These are phyloP conservation scores for Scheffersomyces amazonensis DNA, from an alignment of 805 yeast species.

Conservation along the genomic window DNA sequence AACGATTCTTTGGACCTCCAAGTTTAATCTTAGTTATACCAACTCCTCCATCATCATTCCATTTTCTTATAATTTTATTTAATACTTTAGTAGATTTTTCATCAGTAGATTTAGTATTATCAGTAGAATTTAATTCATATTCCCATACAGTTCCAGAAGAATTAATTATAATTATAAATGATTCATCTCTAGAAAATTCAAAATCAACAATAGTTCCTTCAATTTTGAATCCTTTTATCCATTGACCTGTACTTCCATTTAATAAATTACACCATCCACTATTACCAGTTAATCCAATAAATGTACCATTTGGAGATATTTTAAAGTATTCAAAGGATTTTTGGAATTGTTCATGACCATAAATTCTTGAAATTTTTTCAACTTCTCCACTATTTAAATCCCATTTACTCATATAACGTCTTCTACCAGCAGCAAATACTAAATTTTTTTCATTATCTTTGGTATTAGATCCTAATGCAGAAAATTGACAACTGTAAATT, in stretches of 20 bases:
- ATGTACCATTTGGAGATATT: conserved; percentile 68
- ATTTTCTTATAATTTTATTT: conserved; percentile 55
- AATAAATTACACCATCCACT: conserved; percentile 90
- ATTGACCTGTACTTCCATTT: conserved; percentile 77
- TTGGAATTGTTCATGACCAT: conserved; percentile 87
- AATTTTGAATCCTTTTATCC: conserved; percentile 81
- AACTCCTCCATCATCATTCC: conserved; percentile 85
- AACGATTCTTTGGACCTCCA: conserved; percentile 69
- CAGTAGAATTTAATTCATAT: conserved; percentile 38
- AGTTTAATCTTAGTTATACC: conserved; percentile 76
- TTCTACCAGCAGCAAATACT: conserved; percentile 85
- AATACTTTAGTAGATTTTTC: conserved; percentile 5
- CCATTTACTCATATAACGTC: conserved; percentile 92
- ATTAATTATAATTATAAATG: conserved; percentile 55
- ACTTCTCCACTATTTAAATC: conserved; percentile 67
- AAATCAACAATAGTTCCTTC: conserved; percentile 87
- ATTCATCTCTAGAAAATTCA: conserved; percentile 54
- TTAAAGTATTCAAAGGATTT: conserved; percentile 84
- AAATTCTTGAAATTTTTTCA: conserved; percentile 83
- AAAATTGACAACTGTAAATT: conserved; percentile 70
- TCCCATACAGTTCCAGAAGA: conserved; percentile 89
- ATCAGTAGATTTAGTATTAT: neutral
- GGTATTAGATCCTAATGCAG: conserved; percentile 20
- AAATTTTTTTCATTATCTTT: conserved; percentile 35
- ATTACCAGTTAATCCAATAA: conserved; percentile 74